Percentiles rank a stretch among this genome's conserved stretches.
These are phyloP conservation scores for Acer negundo DNA, from an alignment of 345 rosid species.

Conservation along the genomic window DNA sequence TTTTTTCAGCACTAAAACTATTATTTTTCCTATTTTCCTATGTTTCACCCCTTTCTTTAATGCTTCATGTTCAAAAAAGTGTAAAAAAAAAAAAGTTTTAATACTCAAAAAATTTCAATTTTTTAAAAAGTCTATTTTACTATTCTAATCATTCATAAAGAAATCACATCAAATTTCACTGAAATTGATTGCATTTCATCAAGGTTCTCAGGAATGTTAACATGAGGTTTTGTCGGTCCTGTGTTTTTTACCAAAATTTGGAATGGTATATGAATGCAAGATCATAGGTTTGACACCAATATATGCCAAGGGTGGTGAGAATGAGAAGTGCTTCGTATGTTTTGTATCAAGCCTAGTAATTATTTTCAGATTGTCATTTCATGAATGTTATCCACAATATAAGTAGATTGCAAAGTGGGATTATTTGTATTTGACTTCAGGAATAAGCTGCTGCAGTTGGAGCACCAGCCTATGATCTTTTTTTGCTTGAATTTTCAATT, in stretches of 20 bases:
- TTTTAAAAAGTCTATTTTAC: too few relatives aligned
- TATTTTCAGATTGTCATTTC: neutral
- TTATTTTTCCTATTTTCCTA: too few relatives aligned
- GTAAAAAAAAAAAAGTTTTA: too few relatives aligned
- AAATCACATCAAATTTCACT: too few relatives aligned
- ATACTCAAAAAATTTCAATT: too few relatives aligned
- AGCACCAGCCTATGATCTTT: neutral
- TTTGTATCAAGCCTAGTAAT: neutral
- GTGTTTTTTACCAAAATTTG: neutral
- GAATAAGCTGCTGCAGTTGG: neutral
- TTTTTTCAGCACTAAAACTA: too few relatives aligned
- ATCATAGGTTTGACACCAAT: neutral
- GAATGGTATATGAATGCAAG: neutral
- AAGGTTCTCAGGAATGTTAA: too few relatives aligned
- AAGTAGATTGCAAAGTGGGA: neutral
- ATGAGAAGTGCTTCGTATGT: neutral
- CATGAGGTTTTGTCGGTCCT: too few relatives aligned
- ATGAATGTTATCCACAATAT: neutral
- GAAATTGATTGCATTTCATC: too few relatives aligned
- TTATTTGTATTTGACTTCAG: neutral
- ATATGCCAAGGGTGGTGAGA: neutral
- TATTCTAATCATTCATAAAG: too few relatives aligned
- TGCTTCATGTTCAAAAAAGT: too few relatives aligned
- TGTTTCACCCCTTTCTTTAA: too few relatives aligned
- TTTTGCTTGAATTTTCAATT: conserved; percentile 3